phyloP scores from a whole-genome alignment of 2,329 filamentous ascomycete species.

The Calonectria crousiana region DNA sequence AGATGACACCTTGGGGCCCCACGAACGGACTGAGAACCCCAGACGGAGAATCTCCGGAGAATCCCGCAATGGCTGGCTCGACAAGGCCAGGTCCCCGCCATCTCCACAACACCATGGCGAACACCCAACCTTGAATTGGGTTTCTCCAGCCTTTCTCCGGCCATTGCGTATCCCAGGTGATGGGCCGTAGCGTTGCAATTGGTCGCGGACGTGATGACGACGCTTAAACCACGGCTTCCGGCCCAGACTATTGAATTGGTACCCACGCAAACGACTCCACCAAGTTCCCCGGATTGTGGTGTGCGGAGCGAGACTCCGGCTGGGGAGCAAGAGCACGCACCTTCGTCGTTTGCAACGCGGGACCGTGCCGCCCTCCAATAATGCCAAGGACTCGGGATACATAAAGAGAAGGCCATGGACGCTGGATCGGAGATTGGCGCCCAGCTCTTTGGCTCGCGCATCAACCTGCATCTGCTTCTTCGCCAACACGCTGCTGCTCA shows the following conservation, averaged over 20 bases:
- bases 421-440: background rate
- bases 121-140: background rate
- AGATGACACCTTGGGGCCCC: slow-evolving; percentile 3
- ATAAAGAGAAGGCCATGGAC: background rate
- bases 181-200: background rate
- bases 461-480: background rate
- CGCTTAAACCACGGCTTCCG: background rate
- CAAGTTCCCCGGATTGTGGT: background rate
- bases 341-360: background rate
- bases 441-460: background rate
- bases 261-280: background rate
- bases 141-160: slow-evolving; percentile 6
- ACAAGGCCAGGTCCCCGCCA: background rate
- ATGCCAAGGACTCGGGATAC: background rate
- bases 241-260: background rate
- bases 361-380: background rate
- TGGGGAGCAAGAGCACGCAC: background rate
- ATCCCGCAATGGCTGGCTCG: background rate
- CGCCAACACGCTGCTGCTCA: background rate
- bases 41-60: slow-evolving; percentile 7
- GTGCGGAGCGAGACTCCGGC: no score
- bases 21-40: background rate
- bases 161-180: background rate
- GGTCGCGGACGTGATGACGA: background rate
- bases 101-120: background rate